Evolutionary conservation across 345 rosid genomes (phyloP).

Genomic region (Carallia brachiata): DNA sequence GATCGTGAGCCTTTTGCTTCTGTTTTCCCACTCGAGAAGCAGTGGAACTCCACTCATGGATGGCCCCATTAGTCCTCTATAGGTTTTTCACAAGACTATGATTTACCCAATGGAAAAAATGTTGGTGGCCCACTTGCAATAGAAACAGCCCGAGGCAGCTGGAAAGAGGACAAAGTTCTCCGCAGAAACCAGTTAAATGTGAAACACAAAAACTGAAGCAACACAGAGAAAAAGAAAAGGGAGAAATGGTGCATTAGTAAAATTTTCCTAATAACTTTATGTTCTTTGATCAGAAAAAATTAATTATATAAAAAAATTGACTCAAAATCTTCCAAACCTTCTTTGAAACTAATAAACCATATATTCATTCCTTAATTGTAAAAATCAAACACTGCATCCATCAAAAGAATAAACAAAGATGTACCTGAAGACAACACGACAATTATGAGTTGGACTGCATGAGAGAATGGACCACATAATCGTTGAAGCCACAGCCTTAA

Average conservation of each 20-base stretch:
- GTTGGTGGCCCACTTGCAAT: slow-evolving; percentile 52
- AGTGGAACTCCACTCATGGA: slow-evolving; percentile 31
- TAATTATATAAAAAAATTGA: not conserved
- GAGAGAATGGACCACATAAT: slow-evolving; percentile 80
- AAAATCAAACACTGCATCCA: not conserved
- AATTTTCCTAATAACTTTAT: no score
- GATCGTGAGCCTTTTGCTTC: slow-evolving; percentile 71
- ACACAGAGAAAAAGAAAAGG: not conserved
- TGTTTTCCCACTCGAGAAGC: slow-evolving; percentile 47
- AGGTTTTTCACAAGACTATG: slow-evolving; percentile 42
- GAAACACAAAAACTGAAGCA: not conserved
- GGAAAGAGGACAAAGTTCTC: slow-evolving; percentile 62
- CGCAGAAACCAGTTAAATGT: slow-evolving; percentile 14
- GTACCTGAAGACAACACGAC: slow-evolving; percentile 86
- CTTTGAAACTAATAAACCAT: not conserved
- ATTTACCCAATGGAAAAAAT: slow-evolving; percentile 39
- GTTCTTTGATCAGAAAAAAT: not conserved
- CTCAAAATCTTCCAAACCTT: no score
- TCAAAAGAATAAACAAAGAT: not conserved
- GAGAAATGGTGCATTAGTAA: not conserved
- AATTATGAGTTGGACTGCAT: slow-evolving; percentile 75
- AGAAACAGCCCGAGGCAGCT: slow-evolving; percentile 79
- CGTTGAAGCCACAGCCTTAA: slow-evolving; percentile 68
- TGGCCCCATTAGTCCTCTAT: slow-evolving; percentile 39
- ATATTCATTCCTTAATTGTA: not conserved